These are phyloP conservation scores for Bacterosira constricta DNA, from an alignment of 108 stramenopile species.

Conservation along the genomic window DNA sequence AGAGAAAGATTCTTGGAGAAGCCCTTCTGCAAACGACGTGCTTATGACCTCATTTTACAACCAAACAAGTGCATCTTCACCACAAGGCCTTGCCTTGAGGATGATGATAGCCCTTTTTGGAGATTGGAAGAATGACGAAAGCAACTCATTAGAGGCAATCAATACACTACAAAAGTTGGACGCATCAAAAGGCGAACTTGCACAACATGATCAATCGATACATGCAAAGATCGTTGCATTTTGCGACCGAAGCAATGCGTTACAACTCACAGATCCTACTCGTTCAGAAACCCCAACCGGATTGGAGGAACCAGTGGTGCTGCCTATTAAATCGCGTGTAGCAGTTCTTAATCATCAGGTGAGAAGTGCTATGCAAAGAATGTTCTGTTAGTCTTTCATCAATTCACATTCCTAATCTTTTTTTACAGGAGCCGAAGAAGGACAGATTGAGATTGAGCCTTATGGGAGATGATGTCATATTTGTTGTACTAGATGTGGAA, in stretches of 20 bases:
- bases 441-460: neutral
- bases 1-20: neutral
- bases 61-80: constrained; percentile 25
- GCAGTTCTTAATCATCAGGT: neutral
- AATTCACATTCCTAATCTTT: no score
- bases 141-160: neutral
- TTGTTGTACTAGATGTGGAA: constrained; percentile 40
- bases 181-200: constrained; percentile 3
- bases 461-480: constrained; percentile 22
- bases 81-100: constrained; percentile 18
- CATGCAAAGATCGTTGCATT: constrained; percentile 20
- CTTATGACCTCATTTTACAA: constrained; percentile 5
- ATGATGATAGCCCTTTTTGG: constrained; percentile 39
- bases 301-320: neutral
- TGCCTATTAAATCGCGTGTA: neutral
- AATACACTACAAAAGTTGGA: constrained; percentile 9
- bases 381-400: no score
- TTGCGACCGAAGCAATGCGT: neutral
- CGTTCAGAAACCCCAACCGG: neutral
- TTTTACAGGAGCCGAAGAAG: neutral
- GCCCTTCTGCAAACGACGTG: neutral
- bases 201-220: constrained; percentile 8
- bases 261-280: neutral
- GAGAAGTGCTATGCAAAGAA: no score
- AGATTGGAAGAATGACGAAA: neutral